Conservation (phyloP, 1,139 yeast genomes). For the Debaryomyces robertsiae region DNA sequence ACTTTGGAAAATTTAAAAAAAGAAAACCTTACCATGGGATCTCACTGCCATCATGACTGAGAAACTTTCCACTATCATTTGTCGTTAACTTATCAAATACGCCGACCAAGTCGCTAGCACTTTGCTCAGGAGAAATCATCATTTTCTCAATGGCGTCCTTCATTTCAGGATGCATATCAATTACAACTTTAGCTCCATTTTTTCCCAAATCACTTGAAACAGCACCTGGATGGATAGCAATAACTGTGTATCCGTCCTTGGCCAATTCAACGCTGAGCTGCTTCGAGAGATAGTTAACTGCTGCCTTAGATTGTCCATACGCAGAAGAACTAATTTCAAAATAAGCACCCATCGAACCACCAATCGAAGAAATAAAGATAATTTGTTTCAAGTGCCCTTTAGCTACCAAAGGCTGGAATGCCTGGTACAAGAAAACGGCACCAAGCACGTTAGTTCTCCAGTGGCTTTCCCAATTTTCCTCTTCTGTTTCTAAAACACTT, state of each 20-base stretch:
- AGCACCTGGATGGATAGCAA: conserved; percentile 35
- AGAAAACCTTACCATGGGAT: conserved; percentile 13
- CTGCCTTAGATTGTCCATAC: conserved; percentile 34
- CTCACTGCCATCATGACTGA: conserved; percentile 16
- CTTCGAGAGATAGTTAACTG: conserved; percentile 25
- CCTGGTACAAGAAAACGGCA: conserved; percentile 29
- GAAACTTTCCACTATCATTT: conserved; percentile 15
- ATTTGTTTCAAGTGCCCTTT: conserved; percentile 24
- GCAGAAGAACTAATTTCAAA: conserved; percentile 21
- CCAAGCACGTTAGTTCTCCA: conserved; percentile 33
- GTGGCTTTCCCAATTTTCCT: conserved; percentile 22
- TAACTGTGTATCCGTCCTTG: conserved; percentile 25
- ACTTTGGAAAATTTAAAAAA: too few species aligned
- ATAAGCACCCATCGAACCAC: conserved; percentile 23
- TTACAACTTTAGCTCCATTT: background rate
- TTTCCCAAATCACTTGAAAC: conserved; percentile 29
- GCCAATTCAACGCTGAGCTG: conserved; percentile 24
- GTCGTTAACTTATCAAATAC: conserved; percentile 11
- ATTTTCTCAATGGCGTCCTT: conserved; percentile 1
- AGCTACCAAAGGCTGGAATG: conserved; percentile 26
- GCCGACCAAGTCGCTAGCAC: conserved; percentile 10
- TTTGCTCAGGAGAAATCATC: conserved; percentile 13
- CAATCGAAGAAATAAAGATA: conserved; percentile 26
- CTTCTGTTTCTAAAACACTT: conserved; percentile 13
- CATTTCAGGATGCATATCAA: conserved; percentile 1